Percentiles rank a stretch among this genome's conserved stretches.
These are phyloP conservation scores for Stephanodiscus minutulus DNA, from an alignment of 108 stramenopile species.

Conservation along the genomic window DNA sequence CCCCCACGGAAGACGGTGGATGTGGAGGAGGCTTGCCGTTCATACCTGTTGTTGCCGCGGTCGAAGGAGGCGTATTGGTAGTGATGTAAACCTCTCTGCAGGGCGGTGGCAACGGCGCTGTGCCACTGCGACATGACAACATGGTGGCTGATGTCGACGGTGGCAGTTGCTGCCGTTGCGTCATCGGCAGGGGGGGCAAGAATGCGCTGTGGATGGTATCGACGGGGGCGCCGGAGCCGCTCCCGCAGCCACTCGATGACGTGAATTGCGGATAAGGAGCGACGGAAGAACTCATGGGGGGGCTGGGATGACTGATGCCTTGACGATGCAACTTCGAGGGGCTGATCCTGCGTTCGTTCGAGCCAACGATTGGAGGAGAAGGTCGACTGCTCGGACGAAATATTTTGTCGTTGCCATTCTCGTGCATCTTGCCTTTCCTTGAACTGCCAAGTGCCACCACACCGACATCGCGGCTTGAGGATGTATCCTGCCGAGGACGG, in stretches of 20 bases:
- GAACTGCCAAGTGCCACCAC: not conserved
- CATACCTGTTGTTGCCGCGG: not conserved
- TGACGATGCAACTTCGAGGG: not conserved
- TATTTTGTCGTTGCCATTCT: not conserved
- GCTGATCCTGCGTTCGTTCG: not conserved
- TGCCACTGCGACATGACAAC: not conserved
- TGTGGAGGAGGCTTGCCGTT: not conserved
- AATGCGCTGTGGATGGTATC: slow-evolving; percentile 13
- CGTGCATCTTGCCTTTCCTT: not conserved
- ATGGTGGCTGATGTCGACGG: not conserved
- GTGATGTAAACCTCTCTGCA: slow-evolving; percentile 8
- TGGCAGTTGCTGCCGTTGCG: not conserved
- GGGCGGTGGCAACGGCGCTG: slow-evolving; percentile 1
- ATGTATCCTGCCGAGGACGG: not conserved
- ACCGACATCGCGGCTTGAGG: not conserved
- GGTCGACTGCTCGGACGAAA: too few relatives aligned
- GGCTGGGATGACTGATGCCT: not conserved
- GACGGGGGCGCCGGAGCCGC: not conserved
- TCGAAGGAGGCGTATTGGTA: not conserved
- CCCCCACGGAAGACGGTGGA: not conserved
- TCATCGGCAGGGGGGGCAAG: slow-evolving; percentile 7
- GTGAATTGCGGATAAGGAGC: not conserved
- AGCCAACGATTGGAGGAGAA: not conserved
- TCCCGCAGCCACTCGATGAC: not conserved
- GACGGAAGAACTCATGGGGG: not conserved